Base-by-base conservation (phyloP, 768 basidiomycete species). In the Mycena crocata region DNA sequence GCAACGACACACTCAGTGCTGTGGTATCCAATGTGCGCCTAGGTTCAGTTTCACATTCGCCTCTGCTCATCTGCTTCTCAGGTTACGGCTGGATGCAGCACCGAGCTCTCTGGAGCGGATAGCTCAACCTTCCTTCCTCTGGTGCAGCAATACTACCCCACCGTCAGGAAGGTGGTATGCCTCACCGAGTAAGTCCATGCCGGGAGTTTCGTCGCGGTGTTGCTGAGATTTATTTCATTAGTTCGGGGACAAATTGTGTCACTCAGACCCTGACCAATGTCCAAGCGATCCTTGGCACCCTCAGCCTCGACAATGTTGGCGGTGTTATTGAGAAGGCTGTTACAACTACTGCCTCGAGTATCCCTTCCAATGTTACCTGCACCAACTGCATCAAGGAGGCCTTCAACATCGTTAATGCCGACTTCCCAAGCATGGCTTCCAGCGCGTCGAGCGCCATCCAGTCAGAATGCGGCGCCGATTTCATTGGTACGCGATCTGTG, bases 141-240 rank as follows among this genome's bases (percentile, higher is more conserved):
- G 23, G 83, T 91, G 23, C 81, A 92, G 72, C 69, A 73, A 46
- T 82, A 74, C 34, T 94, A 91, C 74, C 89, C 91, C 2, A 80
- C 84, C 2, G 80, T 81, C 5, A 83, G 91, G 57, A 75, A 89
- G 67, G 72, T 89, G 10, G 74, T 78, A 13, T 94, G 93, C 74
- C 77, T 93, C 71, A 83, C 88, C 63, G 85, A 92, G 92, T 93
- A 73, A 67, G 89, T 12, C 45, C 24, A 26, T 26, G 6, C 24
- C 15, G 8, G 8, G 14, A 31, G 15, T 10, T 21, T 8, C 17
- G 40, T 21, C 40, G n/a, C 40, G n/a, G 9, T 42, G 17, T 5
- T 32, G 32, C 32, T n/a, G 31, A 56, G 26, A 30, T 7, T 50
- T n/a, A 46, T 40, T 32, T 54, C 42, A 40, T 5, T 48, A 83